Evolutionary conservation across 192 early-diverging fungal species (phyloP), one percentile per base, ranked within the genome.

Genomic region (Helicostylum pulchrum): DNA sequence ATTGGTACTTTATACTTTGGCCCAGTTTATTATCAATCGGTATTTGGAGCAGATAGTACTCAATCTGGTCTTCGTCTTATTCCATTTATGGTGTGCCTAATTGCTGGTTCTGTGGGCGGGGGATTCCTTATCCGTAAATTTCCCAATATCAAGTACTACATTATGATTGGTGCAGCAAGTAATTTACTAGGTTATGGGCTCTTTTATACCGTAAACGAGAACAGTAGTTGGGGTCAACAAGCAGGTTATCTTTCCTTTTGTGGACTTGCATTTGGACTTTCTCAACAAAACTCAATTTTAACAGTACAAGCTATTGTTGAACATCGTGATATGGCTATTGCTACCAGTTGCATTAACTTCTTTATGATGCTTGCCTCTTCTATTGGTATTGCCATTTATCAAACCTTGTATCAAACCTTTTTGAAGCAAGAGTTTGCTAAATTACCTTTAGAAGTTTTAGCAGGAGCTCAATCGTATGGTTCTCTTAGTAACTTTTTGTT

Each of bases 11-110:
- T 87, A 20, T 90, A 86, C 39, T 89, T 82, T 64, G 68, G 85
- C 62, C 88, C 90, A 17, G 65, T 90, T 8, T 86, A 79, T 53
- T 90, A 83, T 74, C 83, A 83, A 43, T 75, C 84, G 17, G 79
- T 87, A 44, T 83, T 83, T 67, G 67, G 73, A 17, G 79, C 78
- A 8, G 64, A 76, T 47, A 71, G 83, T 5, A 89, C 81, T 0
- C 42, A 64, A 12, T 76, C 86, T 30, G 89, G 89, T 30, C 65
- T 88, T 12, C 80, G 84, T 61, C 76, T 87, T 5, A 66, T 90
- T 14, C 89, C 87, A 1, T 87, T 83, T 42, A 80, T 88, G 66
- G 60, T 32, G 2, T 74, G 78, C 42, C 71, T 87, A 0, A 79
- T 84, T 46, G 50, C 79, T 11, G 79, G 81, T 3, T 83, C 86